These are phyloP conservation scores for Trichosporon sp. DNA, from an alignment of 1,284 basidiomycete species.

Conservation along the genomic window DNA sequence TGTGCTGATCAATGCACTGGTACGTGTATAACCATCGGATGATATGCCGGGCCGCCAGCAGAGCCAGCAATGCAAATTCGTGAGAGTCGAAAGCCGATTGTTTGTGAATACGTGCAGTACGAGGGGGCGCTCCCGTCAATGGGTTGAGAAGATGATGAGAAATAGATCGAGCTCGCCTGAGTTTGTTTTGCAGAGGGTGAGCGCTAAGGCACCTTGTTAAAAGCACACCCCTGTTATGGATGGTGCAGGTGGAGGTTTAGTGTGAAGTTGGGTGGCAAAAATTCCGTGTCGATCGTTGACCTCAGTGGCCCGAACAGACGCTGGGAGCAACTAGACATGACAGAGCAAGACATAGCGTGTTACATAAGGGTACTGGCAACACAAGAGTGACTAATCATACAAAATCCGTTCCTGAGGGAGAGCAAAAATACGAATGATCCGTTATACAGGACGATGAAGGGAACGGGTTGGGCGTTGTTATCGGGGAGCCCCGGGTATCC, in stretches of 20 bases:
- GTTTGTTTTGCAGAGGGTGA: background rate
- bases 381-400: slow-evolving; percentile 9
- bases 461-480: background rate
- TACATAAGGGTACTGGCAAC: slow-evolving; percentile 8
- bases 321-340: background rate
- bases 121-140: background rate
- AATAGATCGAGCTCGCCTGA: slow-evolving; percentile 8
- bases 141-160: slow-evolving; percentile 5
- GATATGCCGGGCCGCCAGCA: background rate
- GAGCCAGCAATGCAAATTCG: background rate
- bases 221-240: slow-evolving; percentile 11
- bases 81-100: background rate
- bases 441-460: background rate
- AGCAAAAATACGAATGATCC: slow-evolving; percentile 24
- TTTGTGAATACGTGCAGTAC: background rate
- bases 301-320: background rate
- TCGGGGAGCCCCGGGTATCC: slow-evolving; percentile 1
- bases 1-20: background rate
- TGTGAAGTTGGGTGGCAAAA: slow-evolving; percentile 8
- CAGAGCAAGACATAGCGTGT: background rate
- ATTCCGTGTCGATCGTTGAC: background rate
- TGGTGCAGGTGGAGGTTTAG: background rate
- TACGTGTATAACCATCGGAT: background rate
- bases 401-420: slow-evolving; percentile 5
- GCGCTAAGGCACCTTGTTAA: background rate